Percentiles rank a stretch among this genome's conserved stretches.
phyloP scores from a whole-genome alignment of 2,329 filamentous ascomycete species.

The Epichloe typhina region DNA sequence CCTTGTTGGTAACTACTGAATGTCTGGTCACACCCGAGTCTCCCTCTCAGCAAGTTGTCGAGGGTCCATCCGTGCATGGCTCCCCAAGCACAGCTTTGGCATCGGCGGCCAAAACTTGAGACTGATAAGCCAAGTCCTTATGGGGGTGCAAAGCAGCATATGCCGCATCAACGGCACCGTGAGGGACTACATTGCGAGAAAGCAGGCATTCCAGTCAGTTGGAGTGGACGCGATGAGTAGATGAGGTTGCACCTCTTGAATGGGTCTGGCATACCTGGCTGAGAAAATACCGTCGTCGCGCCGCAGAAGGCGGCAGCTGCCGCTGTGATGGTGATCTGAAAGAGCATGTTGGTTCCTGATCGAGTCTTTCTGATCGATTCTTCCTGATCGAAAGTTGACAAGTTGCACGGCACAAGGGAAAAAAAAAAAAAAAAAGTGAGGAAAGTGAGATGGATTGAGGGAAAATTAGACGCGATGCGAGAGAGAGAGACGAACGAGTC shows the following conservation, averaged over 20 bases:
- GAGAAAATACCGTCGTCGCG: background rate
- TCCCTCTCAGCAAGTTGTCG: too few species aligned
- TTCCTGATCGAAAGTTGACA: too few species aligned
- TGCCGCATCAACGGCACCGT: background rate
- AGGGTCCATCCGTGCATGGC: too few species aligned
- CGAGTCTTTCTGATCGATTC: too few species aligned
- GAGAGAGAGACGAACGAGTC: too few species aligned
- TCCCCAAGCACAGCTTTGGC: background rate
- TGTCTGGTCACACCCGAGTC: too few species aligned
- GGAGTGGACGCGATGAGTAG: background rate
- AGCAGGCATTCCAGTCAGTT: background rate
- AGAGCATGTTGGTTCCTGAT: background rate
- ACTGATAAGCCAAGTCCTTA: background rate
- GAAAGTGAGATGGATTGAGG: too few species aligned
- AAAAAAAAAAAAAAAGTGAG: too few species aligned
- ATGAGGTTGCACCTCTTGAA: background rate
- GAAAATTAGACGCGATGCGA: too few species aligned
- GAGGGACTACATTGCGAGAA: background rate
- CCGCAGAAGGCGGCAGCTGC: background rate
- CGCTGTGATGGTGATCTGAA: background rate
- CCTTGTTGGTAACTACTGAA: too few species aligned
- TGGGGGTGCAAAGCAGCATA: background rate
- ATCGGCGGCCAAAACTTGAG: background rate
- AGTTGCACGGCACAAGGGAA: too few species aligned
- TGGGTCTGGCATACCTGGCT: background rate